Evolutionary conservation across 2,329 filamentous ascomycete genomes (phyloP).

Genomic region (Trichoderma sp.): DNA sequence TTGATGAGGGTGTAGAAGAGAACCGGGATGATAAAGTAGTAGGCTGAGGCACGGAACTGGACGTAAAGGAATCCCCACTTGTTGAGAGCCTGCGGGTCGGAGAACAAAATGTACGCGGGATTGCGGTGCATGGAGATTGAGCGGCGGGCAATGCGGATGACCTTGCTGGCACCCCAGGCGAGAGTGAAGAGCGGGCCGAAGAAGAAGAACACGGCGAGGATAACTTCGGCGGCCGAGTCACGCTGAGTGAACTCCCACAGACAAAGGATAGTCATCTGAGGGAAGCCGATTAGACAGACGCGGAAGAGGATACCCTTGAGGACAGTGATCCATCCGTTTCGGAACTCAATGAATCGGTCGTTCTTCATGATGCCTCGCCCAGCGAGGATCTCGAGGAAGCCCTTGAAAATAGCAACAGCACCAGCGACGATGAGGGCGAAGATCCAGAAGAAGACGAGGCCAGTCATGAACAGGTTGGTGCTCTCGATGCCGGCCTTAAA

Average conservation of each 20-base stretch:
- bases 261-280: conserved; percentile 84
- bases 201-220: conserved; percentile 86
- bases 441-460: conserved; percentile 82
- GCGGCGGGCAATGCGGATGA: conserved; percentile 82
- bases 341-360: conserved; percentile 89
- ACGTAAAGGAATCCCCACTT: conserved; percentile 99
- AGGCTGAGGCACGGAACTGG: conserved; percentile 90
- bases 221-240: conserved; percentile 82
- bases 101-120: conserved; percentile 94
- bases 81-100: conserved; percentile 88
- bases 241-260: conserved; percentile 88
- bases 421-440: conserved; percentile 74
- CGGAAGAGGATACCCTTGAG: conserved; percentile 93
- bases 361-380: conserved; percentile 75
- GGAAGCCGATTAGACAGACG: conserved; percentile 84
- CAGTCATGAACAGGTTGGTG: conserved; percentile 92
- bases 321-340: conserved; percentile 88
- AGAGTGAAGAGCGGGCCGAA: conserved; percentile 75
- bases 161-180: conserved; percentile 83
- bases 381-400: conserved; percentile 69
- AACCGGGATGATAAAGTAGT: conserved; percentile 87
- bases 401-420: conserved; percentile 76
- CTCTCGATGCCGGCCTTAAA: conserved; percentile 82
- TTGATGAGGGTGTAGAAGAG: conserved; percentile 81
- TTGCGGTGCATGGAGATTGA: conserved; percentile 93